A percentile compares a stretch with the other conserved stretches of the same genome.
Evolutionary conservation across 2,329 filamentous ascomycete genomes (phyloP).

Genomic region (Fusarium pseudoanthophilum): DNA sequence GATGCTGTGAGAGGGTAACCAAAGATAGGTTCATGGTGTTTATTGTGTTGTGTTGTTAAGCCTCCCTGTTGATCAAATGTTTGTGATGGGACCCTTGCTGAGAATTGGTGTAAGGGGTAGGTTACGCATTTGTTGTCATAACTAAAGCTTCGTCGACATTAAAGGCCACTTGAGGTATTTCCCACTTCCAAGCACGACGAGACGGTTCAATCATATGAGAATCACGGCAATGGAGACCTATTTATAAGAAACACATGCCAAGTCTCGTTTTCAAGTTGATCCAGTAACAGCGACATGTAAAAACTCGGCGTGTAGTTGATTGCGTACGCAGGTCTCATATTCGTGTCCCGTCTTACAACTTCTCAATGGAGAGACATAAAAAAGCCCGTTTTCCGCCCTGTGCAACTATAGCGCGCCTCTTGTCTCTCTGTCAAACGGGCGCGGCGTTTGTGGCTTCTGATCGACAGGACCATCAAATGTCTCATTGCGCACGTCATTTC

Average conservation of each 20-base stretch:
- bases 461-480: constrained; percentile 25
- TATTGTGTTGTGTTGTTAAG: not conserved
- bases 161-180: not conserved
- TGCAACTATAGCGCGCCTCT: constrained; percentile 5
- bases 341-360: constrained; percentile 26
- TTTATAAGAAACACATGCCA: not conserved
- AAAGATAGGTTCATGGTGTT: not conserved
- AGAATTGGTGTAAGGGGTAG: not conserved
- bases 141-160: not conserved
- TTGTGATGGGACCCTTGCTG: not conserved
- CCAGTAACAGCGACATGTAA: not conserved
- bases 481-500: constrained; percentile 20
- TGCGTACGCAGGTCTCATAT: constrained; percentile 31
- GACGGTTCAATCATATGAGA: not conserved
- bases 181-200: not conserved
- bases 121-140: not conserved
- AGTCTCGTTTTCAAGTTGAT: not conserved
- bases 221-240: not conserved
- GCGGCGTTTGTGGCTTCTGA: constrained; percentile 21
- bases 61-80: constrained; percentile 12
- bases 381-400: constrained; percentile 1
- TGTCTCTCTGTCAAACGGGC: constrained; percentile 19
- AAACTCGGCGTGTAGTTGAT: constrained; percentile 1
- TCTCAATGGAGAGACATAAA: not conserved
- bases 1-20: not conserved